Percentiles rank a stretch among this genome's conserved stretches.
phyloP scores from a whole-genome alignment of 129 eudicot genomes.

The Flaveria brownii region DNA sequence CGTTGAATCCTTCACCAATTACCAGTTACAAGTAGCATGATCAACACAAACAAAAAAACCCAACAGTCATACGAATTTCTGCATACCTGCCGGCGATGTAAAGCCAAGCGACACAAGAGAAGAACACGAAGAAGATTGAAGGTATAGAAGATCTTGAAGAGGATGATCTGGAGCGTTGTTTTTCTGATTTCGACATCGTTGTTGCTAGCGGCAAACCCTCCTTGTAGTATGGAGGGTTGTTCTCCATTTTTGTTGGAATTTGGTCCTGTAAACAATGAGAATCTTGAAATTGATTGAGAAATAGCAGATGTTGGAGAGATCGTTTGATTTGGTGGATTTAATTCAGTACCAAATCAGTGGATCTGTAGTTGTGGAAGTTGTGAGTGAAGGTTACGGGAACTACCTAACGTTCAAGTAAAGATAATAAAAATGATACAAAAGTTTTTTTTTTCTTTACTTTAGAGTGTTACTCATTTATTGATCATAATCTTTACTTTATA shows the following conservation, averaged over 20 bases:
- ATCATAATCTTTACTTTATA: too few relatives aligned
- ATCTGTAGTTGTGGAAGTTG: neutral
- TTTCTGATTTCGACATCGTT: conserved; percentile 45
- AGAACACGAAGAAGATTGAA: conserved; percentile 55
- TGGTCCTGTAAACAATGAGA: neutral
- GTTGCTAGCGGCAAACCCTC: conserved; percentile 35
- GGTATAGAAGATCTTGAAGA: conserved; percentile 34
- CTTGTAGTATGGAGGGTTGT: conserved; percentile 39
- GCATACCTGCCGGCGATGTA: conserved; percentile 81
- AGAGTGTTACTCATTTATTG: too few relatives aligned
- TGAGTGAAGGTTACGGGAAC: neutral
- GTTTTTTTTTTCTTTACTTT: too few relatives aligned
- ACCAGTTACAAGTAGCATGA: neutral
- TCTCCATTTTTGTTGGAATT: conserved; percentile 33
- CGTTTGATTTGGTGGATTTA: neutral
- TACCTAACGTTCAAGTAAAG: neutral
- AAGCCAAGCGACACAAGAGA: conserved; percentile 84
- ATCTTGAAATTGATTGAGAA: conserved; percentile 4
- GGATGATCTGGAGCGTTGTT: conserved; percentile 33
- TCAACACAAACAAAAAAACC: neutral
- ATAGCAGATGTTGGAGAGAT: neutral
- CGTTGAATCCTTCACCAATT: neutral
- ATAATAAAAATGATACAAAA: too few relatives aligned
- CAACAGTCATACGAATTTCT: neutral
- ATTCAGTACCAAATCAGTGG: neutral